phyloP scores from a whole-genome alignment of 1,284 basidiomycete species.

The Trametes hirsuta region DNA sequence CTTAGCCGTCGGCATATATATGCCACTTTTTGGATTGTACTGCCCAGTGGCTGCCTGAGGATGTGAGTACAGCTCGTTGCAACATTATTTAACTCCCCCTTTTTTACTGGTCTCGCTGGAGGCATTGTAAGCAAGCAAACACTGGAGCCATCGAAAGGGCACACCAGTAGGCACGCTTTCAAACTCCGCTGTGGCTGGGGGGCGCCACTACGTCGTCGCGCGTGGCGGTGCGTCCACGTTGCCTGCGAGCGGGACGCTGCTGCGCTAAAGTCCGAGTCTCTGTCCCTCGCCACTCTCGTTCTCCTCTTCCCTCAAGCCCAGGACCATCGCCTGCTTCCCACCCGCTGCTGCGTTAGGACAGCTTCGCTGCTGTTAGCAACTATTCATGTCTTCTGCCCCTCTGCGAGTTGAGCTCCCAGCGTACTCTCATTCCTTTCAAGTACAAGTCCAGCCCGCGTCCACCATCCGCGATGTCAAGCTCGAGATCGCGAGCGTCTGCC shows the following conservation, averaged over 20 bases:
- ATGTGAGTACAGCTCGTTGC: no score
- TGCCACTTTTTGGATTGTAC: no score
- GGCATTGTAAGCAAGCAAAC: no score
- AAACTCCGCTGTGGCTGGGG: no score
- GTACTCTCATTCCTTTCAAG: conserved; percentile 63
- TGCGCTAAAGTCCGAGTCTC: conserved; percentile 1
- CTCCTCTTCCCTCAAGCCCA: conserved; percentile 3
- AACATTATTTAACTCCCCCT: no score
- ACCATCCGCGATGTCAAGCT: conserved; percentile 69
- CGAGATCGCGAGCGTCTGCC: conserved; percentile 61
- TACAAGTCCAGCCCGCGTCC: conserved; percentile 52
- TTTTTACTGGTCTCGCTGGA: no score
- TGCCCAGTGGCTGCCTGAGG: no score
- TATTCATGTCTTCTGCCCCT: conserved; percentile 45
- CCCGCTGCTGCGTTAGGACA: conserved; percentile 11
- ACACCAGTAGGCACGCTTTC: no score
- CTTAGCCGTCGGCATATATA: no score
- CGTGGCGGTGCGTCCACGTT: conserved; percentile 19
- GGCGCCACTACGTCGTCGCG: background rate
- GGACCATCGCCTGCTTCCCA: conserved; percentile 6
- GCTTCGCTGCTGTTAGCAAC: conserved; percentile 14
- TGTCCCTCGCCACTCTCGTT: background rate
- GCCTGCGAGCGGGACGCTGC: conserved; percentile 9
- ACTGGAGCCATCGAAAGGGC: no score
- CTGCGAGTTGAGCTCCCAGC: conserved; percentile 77